These are phyloP conservation scores for Beta lomatogona DNA, from an alignment of 179 eudicot species.

Conservation along the genomic window DNA sequence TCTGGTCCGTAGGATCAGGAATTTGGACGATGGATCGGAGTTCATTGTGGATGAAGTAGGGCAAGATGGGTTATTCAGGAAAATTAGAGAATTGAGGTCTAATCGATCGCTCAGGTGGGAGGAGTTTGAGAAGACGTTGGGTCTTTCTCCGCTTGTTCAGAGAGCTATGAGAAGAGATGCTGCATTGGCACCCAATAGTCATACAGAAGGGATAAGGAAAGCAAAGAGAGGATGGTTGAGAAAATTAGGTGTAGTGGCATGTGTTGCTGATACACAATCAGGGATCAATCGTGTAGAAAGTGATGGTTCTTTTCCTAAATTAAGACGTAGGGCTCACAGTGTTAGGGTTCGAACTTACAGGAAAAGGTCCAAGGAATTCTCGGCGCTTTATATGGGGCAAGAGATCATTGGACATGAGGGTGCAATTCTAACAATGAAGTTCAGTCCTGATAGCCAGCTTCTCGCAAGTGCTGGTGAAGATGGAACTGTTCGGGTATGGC, in stretches of 20 bases:
- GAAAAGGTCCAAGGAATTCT: conserved; percentile 67
- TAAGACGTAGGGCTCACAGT: conserved; percentile 28
- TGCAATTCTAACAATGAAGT: conserved; percentile 77
- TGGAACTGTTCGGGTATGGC: conserved; percentile 81
- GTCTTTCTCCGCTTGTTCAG: conserved; percentile 55
- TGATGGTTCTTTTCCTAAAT: conserved; percentile 18
- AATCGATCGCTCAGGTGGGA: conserved; percentile 43
- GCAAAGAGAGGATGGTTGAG: conserved; percentile 61
- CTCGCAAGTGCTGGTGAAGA: conserved; percentile 89
- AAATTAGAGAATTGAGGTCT: conserved; percentile 57
- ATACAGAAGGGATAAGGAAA: conserved; percentile 39
- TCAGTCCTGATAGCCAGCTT: conserved; percentile 78
- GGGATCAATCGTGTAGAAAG: conserved; percentile 24
- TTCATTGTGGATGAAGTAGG: conserved; percentile 54
- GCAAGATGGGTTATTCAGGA: conserved; percentile 47
- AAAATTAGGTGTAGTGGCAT: conserved; percentile 44
- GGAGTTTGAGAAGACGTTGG: conserved; percentile 53
- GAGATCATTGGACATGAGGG: conserved; percentile 77
- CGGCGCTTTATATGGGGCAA: conserved; percentile 66
- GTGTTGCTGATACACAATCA: conserved; percentile 31
- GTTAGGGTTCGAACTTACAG: conserved; percentile 49
- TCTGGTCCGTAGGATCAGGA: conserved; percentile 44
- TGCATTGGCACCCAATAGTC: conserved; percentile 21
- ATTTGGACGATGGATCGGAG: conserved; percentile 64
- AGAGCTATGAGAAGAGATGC: conserved; percentile 48